Evolutionary conservation across 495 filamentous ascomycete species (phyloP), one percentile per base, ranked within the genome.

Genomic region (Bombardia bombarda): DNA sequence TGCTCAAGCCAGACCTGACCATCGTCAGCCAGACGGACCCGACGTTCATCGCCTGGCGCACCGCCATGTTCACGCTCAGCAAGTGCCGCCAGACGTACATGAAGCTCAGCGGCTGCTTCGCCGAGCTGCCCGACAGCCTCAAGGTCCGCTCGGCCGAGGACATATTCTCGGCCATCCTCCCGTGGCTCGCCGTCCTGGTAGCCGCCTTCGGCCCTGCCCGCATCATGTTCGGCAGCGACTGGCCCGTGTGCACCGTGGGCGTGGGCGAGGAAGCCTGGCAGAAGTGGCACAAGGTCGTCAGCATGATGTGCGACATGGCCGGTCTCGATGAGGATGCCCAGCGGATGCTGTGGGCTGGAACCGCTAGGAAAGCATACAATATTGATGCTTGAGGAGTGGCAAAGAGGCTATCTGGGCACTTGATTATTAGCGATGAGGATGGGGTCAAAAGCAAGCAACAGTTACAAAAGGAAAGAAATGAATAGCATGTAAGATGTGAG

Each of bases 151-250:
- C 62, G 2, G 54, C 72, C 43, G 64, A 74, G 10, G 53, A 67
- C 18, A 71, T 75, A 43, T 68, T 74, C 50, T 54, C 61, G 23
- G 71, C 63, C 35, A 54, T 66, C 32, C 56, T 63, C 21, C 80
- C 79, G 1, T 92, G 85, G 81, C 67, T 88, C 1, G 72, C 76
- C 34, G 73, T 77, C 4, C 59, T 86, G 0, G 67, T 90, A 28
- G 75, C 78, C 16, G 67, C 72, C 2, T 94, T 94, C 58, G 77
- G 80, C 6, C 61, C 82, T 1, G 57, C 67, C n/a, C 67, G 86
- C 36, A 72, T 89, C 42, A 88, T 95, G 80, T 95, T 88, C 60
- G 89, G 82, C 4, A 87, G 81, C 37, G 87, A 94, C 57, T 95
- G 88, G 89, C 89, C 87, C 2, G 83, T 94, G 3, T 90, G 87